phyloP scores from a whole-genome alignment of 805 yeast genomes.

The Cyberlindnera samutprakarnensis region DNA sequence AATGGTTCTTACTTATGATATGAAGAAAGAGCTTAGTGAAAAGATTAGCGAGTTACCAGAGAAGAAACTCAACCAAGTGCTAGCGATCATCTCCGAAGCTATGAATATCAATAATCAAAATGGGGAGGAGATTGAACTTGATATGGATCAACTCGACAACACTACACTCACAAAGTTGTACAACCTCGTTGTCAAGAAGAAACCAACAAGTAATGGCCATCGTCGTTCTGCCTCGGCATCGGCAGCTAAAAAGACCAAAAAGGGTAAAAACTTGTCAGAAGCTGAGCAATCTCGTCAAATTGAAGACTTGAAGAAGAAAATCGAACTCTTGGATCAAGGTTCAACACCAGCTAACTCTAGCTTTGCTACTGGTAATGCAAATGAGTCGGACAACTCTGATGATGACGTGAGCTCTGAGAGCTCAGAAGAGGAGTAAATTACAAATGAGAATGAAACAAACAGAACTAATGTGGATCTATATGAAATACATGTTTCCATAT shows the following conservation, averaged over 20 bases:
- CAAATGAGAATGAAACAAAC: too few species aligned
- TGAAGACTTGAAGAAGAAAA: conserved; percentile 62
- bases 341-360: conserved; percentile 9
- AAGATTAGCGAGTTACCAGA: conserved; percentile 73
- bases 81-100: conserved; percentile 76
- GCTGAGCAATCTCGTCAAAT: conserved; percentile 63
- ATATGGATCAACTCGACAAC: conserved; percentile 87
- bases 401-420: conserved; percentile 59
- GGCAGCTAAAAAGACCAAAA: conserved; percentile 30
- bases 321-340: conserved; percentile 56
- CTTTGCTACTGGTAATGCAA: conserved; percentile 25
- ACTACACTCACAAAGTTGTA: conserved; percentile 75
- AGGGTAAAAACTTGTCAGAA: conserved; percentile 52
- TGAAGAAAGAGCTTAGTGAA: conserved; percentile 92
- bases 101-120: conserved; percentile 47
- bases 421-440: conserved; percentile 62
- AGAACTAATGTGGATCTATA: too few species aligned
- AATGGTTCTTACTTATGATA: conserved; percentile 72
- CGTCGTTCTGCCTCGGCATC: conserved; percentile 4
- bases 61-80: conserved; percentile 73
- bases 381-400: conserved; percentile 34
- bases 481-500: too few species aligned
- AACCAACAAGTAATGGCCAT: conserved; percentile 2
- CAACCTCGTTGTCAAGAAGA: conserved; percentile 64
- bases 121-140: conserved; percentile 94